Evolutionary conservation across 805 yeast genomes (phyloP).

Genomic region (Starmerella apicola): DNA sequence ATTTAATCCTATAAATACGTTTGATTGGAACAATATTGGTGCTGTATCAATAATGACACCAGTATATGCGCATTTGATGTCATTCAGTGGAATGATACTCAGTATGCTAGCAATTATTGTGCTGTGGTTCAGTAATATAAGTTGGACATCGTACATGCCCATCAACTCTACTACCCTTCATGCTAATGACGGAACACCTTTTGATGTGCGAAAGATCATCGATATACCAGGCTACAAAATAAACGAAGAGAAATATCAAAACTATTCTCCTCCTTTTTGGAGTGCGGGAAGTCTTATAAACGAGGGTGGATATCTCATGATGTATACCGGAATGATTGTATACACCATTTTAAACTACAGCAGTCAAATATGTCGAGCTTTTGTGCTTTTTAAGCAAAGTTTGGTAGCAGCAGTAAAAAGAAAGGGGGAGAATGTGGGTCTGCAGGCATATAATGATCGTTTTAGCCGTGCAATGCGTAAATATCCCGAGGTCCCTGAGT

Average conservation of each 20-base stretch:
- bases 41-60: conserved; percentile 33
- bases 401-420: conserved; percentile 5
- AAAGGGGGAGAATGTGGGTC: conserved; percentile 3
- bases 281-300: conserved; percentile 42
- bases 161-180: conserved; percentile 33
- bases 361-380: conserved; percentile 21
- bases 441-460: conserved; percentile 12
- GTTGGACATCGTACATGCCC: conserved; percentile 41
- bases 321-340: conserved; percentile 42
- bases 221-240: conserved; percentile 28
- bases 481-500: conserved; percentile 44
- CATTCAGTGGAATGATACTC: conserved; percentile 30
- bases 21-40: conserved; percentile 35
- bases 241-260: conserved; percentile 34
- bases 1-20: conserved; percentile 35
- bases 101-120: conserved; percentile 26
- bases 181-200: conserved; percentile 36
- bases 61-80: conserved; percentile 30
- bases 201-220: conserved; percentile 34
- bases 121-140: conserved; percentile 35
- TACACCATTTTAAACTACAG: conserved; percentile 38
- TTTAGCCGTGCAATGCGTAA: conserved; percentile 39
- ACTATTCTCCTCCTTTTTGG: conserved; percentile 47
- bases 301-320: conserved; percentile 41
- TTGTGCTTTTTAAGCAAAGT: conserved; percentile 18